phyloP scores from a whole-genome alignment of 2,329 filamentous ascomycete species.

The Arthrocladium fulminans region DNA sequence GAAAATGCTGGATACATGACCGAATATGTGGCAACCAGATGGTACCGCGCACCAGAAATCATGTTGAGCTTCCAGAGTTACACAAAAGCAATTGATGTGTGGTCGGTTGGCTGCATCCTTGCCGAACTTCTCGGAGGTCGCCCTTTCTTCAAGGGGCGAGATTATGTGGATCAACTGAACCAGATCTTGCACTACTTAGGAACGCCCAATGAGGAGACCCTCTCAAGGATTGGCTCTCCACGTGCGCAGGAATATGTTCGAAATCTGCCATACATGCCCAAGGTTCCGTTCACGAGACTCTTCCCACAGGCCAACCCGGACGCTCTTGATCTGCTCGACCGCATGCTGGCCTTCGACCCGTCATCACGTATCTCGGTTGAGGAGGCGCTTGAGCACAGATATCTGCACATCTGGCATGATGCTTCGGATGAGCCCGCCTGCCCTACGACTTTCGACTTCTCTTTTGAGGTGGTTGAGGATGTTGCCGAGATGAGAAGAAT shows the following conservation, averaged over 20 bases:
- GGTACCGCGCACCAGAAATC: conserved; percentile 97
- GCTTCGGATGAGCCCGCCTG: conserved; percentile 90
- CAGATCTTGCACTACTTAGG: conserved; percentile 97
- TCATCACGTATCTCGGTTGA: conserved; percentile 89
- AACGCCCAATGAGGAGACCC: conserved; percentile 89
- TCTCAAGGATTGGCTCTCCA: conserved; percentile 86
- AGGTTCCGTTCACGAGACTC: conserved; percentile 76
- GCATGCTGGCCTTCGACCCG: conserved; percentile 95
- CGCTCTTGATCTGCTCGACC: conserved; percentile 87
- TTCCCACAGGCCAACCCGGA: conserved; percentile 95
- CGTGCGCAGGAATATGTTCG: conserved; percentile 97
- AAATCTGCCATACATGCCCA: conserved; percentile 89
- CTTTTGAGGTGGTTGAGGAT: conserved; percentile 95
- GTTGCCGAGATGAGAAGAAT: conserved; percentile 91
- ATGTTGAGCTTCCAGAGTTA: conserved; percentile 99
- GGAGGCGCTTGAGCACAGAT: conserved; percentile 89
- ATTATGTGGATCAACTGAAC: conserved; percentile 99
- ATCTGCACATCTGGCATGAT: conserved; percentile 97
- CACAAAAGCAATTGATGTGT: conserved; percentile 99
- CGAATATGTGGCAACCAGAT: conserved; percentile 95
- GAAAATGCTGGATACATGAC: conserved; percentile 99
- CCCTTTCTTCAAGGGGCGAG: conserved; percentile 97
- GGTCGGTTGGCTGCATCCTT: conserved; percentile 97
- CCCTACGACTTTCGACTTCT: conserved; percentile 92
- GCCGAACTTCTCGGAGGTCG: conserved; percentile 91